Conservation (phyloP, 495 filamentous ascomycete genomes). For the Platismatia glauca region DNA sequence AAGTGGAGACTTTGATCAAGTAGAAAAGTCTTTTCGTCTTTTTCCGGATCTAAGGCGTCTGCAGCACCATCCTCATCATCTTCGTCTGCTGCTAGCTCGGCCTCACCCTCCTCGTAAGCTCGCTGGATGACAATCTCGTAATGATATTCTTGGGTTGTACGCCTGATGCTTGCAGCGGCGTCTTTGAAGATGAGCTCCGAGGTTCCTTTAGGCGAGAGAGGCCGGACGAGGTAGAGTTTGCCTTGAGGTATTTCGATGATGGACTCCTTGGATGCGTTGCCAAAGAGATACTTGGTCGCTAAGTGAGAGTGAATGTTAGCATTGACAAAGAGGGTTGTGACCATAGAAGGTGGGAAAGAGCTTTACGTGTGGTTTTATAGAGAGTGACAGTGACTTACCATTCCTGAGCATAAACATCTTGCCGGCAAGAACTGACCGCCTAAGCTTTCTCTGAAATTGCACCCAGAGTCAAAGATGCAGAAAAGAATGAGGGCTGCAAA, state of each 20-base stretch:
- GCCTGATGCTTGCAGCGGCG: constrained; percentile 80
- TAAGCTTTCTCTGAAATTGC: not conserved
- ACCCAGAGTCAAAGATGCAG: not conserved
- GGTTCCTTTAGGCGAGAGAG: constrained; percentile 89
- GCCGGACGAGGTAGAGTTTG: constrained; percentile 93
- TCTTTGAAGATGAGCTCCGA: constrained; percentile 99
- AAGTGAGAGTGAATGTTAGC: constrained; percentile 23
- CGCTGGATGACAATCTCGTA: constrained; percentile 95
- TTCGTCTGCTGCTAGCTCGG: constrained; percentile 76
- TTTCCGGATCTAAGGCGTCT: constrained; percentile 56
- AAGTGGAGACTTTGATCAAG: constrained; percentile 88
- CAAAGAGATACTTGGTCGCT: constrained; percentile 91
- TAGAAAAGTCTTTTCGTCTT: constrained; percentile 94
- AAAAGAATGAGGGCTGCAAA: not conserved
- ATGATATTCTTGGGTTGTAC: constrained; percentile 87
- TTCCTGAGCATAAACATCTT: constrained; percentile 68
- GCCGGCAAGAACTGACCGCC: not conserved
- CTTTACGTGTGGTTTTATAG: constrained; percentile 22
- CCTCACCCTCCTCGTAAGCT: constrained; percentile 95
- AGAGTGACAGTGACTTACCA: constrained; percentile 36
- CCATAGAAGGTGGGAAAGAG: not conserved
- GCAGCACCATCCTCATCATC: constrained; percentile 67
- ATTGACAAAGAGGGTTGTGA: constrained; percentile 18
- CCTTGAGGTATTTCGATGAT: constrained; percentile 92
- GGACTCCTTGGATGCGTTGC: constrained; percentile 83